Conservation (phyloP, 2,329 filamentous ascomycete species). For the Hypoxylon sp. region DNA sequence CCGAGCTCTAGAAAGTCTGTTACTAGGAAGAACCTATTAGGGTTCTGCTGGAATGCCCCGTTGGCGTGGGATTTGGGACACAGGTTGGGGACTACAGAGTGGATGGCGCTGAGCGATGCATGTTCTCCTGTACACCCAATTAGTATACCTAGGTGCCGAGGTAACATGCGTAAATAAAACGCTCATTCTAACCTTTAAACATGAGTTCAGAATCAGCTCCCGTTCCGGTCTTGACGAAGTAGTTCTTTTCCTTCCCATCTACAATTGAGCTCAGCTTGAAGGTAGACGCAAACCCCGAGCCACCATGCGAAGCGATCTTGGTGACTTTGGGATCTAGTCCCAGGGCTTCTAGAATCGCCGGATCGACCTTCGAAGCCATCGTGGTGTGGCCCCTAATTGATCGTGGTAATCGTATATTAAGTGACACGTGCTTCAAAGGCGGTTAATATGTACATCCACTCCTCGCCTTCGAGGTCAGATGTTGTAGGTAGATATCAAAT, state of each 20-base stretch:
- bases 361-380: slow-evolving; percentile 69
- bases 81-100: slow-evolving; percentile 77
- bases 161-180: too few species aligned
- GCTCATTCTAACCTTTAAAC: slow-evolving; percentile 72
- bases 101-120: slow-evolving; percentile 85
- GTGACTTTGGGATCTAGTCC: slow-evolving; percentile 68
- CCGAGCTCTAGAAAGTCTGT: slow-evolving; percentile 86
- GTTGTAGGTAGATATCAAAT: not conserved
- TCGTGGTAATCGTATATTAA: slow-evolving; percentile 3
- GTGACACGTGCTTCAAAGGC: slow-evolving; percentile 17
- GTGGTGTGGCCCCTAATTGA: slow-evolving; percentile 19
- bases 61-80: slow-evolving; percentile 83
- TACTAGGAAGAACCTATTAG: slow-evolving; percentile 70
- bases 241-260: slow-evolving; percentile 67
- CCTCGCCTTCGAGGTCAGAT: slow-evolving; percentile 1
- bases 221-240: slow-evolving; percentile 80
- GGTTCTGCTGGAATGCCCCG: slow-evolving; percentile 70
- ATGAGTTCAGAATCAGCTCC: slow-evolving; percentile 74
- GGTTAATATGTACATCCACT: slow-evolving; percentile 26
- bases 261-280: slow-evolving; percentile 67
- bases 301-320: slow-evolving; percentile 72
- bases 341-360: slow-evolving; percentile 73
- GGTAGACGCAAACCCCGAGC: slow-evolving; percentile 78
- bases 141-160: slow-evolving; percentile 32
- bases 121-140: slow-evolving; percentile 76